Conservation (phyloP, 176 grass and related monocot genomes). For the Luzula sylvatica region DNA sequence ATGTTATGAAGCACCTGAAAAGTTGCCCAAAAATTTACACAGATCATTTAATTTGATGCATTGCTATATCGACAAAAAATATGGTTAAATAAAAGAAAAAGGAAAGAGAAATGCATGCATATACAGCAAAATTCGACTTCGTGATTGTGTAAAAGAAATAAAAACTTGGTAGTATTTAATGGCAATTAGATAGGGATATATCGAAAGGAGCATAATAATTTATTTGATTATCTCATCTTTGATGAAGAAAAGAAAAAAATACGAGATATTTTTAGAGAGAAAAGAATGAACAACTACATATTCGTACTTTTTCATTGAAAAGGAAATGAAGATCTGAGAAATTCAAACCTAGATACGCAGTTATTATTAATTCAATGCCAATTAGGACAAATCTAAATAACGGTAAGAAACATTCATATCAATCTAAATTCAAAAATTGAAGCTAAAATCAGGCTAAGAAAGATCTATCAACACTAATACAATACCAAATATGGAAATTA, state of each 20-base stretch:
- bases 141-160: background rate
- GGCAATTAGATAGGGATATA: slow-evolving; percentile 7
- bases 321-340: no score
- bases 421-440: background rate
- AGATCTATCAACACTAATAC: no score
- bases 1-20: slow-evolving; percentile 94
- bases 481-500: no score
- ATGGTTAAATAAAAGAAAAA: background rate
- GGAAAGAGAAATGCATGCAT: background rate
- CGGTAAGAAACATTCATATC: background rate
- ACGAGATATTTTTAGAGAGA: no score
- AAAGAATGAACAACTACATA: background rate
- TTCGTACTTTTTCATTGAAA: background rate
- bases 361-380: background rate
- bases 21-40: slow-evolving; percentile 16
- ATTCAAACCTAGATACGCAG: no score
- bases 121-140: background rate
- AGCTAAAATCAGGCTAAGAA: background rate
- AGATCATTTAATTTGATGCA: slow-evolving; percentile 5
- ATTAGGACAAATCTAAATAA: background rate
- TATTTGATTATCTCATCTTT: no score
- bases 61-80: background rate
- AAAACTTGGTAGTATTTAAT: slow-evolving; percentile 6
- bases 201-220: no score
- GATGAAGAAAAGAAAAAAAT: no score